phyloP scores from a whole-genome alignment of 441 rosid species.

The Aleurites moluccanus region DNA sequence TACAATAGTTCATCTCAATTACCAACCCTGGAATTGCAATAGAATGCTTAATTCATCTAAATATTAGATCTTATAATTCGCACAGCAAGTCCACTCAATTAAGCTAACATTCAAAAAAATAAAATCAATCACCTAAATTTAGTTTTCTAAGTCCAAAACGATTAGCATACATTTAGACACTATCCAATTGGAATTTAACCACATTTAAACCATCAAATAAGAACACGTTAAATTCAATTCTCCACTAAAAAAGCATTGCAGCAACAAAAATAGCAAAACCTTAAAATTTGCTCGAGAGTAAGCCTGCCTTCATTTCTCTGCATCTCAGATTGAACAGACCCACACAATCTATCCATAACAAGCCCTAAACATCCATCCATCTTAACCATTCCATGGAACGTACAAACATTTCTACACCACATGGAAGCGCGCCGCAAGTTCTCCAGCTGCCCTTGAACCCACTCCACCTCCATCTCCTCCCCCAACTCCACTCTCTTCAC shows the following conservation, averaged over 20 bases:
- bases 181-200: background rate
- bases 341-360: slow-evolving; percentile 80
- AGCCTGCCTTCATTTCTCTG: slow-evolving; percentile 88
- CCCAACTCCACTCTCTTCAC: slow-evolving; percentile 67
- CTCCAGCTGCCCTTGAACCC: slow-evolving; percentile 85
- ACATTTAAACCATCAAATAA: background rate
- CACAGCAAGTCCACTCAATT: background rate
- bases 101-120: background rate
- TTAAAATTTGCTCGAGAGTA: slow-evolving; percentile 89
- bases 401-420: slow-evolving; percentile 98
- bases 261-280: slow-evolving; percentile 39
- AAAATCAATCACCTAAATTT: background rate
- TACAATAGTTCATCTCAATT: background rate
- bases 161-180: background rate
- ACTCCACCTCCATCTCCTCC: slow-evolving; percentile 82
- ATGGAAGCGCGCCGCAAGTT: slow-evolving; percentile 65
- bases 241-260: background rate
- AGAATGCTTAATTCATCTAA: background rate
- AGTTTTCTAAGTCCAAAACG: background rate
- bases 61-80: background rate
- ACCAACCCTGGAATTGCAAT: background rate
- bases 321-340: slow-evolving; percentile 94
- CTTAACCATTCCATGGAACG: slow-evolving; percentile 83
- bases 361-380: slow-evolving; percentile 65
- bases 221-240: background rate